Evolutionary conservation across 768 basidiomycete species (phyloP).

Genomic region (Trametes punicea): DNA sequence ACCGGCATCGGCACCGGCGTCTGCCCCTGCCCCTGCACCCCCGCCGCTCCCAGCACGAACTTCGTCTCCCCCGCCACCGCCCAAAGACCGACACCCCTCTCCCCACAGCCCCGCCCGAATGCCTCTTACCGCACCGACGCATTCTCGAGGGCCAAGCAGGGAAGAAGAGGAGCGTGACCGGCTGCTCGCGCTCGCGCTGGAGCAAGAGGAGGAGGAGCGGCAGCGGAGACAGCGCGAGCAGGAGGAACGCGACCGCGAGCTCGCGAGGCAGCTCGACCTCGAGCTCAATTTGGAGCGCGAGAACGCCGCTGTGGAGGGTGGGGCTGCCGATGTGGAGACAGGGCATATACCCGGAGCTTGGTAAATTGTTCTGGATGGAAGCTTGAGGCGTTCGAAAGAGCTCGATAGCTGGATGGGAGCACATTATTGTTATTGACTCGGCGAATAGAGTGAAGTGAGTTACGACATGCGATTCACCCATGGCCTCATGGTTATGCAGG

Average conservation of each 20-base stretch:
- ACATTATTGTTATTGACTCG: not conserved
- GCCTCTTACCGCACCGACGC: not conserved
- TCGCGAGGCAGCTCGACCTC: slow-evolving; percentile 51
- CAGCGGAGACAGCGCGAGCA: slow-evolving; percentile 37
- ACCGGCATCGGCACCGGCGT: not conserved
- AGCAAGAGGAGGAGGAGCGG: slow-evolving; percentile 41
- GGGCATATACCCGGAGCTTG: slow-evolving; percentile 1
- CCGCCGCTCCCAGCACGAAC: not conserved
- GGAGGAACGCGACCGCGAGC: slow-evolving; percentile 40
- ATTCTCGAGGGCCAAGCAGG: not conserved
- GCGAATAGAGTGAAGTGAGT: not conserved
- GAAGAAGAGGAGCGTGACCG: slow-evolving; percentile 21
- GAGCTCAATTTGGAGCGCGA: slow-evolving; percentile 43
- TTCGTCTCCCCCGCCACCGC: not conserved
- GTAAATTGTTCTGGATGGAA: not conserved
- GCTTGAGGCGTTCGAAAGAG: too few relatives aligned
- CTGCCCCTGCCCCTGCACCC: not conserved
- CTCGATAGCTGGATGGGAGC: too few relatives aligned
- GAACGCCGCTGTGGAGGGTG: not conserved
- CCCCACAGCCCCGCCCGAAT: not conserved
- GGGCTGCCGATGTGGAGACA: not conserved
- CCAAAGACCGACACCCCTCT: not conserved
- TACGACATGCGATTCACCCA: too few relatives aligned
- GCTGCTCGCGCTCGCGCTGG: slow-evolving; percentile 18
- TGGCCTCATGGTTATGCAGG: too few relatives aligned